Conservation (phyloP, 805 yeast genomes). For the Wickerhamiella cacticola region DNA sequence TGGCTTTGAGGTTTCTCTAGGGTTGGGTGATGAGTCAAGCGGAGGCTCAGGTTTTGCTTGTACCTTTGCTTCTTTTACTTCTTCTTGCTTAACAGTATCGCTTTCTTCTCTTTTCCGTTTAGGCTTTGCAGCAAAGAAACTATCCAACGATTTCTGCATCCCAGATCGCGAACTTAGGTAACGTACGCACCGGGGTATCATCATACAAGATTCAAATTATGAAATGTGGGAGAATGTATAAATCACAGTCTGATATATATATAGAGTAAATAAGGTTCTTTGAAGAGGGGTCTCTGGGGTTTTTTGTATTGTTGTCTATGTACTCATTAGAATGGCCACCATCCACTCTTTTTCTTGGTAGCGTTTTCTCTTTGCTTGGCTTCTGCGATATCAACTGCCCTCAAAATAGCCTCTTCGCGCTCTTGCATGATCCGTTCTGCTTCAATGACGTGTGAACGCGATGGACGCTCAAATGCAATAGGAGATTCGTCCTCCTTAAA, state of each 20-base stretch:
- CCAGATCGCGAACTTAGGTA: conserved; percentile 3
- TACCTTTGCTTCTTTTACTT: neutral
- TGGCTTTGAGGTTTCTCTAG: conserved; percentile 13
- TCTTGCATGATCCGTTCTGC: conserved; percentile 61
- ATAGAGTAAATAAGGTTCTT: no score
- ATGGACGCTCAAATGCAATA: conserved; percentile 52
- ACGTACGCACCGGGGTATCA: neutral
- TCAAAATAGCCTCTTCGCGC: conserved; percentile 45
- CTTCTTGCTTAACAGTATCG: no score
- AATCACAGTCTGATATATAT: no score
- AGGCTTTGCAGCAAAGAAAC: conserved; percentile 17
- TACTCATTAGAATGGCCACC: neutral
- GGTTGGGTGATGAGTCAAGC: neutral
- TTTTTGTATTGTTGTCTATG: neutral
- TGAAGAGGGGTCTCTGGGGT: neutral
- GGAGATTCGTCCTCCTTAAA: conserved; percentile 23
- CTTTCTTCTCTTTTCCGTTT: neutral
- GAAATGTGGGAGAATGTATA: neutral
- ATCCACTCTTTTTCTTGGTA: neutral
- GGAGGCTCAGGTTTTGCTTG: neutral
- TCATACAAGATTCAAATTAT: neutral
- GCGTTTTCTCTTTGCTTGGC: conserved; percentile 18
- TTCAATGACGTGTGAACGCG: conserved; percentile 57
- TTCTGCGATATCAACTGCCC: conserved; percentile 38
- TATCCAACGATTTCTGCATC: conserved; percentile 23